These are phyloP conservation scores for Entomortierella chlamydospora DNA, from an alignment of 192 early-diverging fungal species.

Conservation along the genomic window DNA sequence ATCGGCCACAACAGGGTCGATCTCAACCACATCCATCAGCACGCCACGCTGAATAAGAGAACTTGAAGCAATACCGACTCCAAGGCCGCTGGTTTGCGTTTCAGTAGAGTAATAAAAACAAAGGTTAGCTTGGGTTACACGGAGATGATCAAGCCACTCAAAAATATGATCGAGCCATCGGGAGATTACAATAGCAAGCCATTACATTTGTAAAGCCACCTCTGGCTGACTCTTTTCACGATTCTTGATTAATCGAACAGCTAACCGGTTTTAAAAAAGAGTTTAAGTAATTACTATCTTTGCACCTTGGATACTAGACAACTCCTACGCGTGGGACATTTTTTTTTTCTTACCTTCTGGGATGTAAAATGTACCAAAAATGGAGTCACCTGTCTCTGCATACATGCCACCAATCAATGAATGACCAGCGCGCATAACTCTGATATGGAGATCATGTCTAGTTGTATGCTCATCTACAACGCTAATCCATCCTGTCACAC, in stretches of 20 bases:
- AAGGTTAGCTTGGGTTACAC: background rate
- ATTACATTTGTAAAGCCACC: conserved; percentile 45
- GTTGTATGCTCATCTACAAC: conserved; percentile 69
- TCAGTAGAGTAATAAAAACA: too few species aligned
- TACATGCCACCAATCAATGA: conserved; percentile 90
- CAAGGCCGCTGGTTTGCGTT: conserved; percentile 69
- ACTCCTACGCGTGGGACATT: too few species aligned
- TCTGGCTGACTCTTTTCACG: conserved; percentile 29
- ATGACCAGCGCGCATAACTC: conserved; percentile 87
- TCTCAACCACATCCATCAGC: conserved; percentile 83
- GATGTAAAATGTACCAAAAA: conserved; percentile 87
- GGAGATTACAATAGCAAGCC: background rate
- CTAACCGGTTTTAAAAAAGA: conserved; percentile 2
- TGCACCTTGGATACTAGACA: too few species aligned
- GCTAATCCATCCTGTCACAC: conserved; percentile 84
- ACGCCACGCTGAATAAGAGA: conserved; percentile 71
- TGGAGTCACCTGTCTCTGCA: conserved; percentile 71
- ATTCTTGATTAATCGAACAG: conserved; percentile 51
- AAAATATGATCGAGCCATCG: background rate
- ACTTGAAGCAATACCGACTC: conserved; percentile 81
- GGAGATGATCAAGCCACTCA: too few species aligned
- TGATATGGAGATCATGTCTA: conserved; percentile 64
- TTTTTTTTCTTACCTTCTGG: conserved; percentile 70
- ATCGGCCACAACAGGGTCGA: conserved; percentile 81
- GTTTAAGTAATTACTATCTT: background rate